phyloP scores from a whole-genome alignment of 2,329 filamentous ascomycete species.

The Chalaropsis thielavioides region DNA sequence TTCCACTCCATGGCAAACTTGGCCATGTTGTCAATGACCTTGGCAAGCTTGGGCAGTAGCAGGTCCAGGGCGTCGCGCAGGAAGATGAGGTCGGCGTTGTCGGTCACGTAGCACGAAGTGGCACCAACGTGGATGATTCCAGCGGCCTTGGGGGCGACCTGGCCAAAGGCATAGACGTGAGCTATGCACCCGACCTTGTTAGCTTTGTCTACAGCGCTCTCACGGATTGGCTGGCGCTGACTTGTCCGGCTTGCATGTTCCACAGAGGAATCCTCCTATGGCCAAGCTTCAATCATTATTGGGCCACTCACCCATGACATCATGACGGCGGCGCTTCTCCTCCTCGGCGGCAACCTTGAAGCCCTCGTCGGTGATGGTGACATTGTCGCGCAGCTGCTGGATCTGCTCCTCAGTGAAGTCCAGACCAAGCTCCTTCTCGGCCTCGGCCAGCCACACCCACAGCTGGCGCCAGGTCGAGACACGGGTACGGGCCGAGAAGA shows the following conservation, averaged over 20 bases:
- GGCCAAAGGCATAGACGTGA: slow-evolving; percentile 61
- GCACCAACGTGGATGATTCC: slow-evolving; percentile 71
- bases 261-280: not conserved
- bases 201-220: slow-evolving; percentile 36
- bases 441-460: slow-evolving; percentile 73
- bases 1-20: slow-evolving; percentile 61
- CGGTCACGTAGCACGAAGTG: slow-evolving; percentile 48
- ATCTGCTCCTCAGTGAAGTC: slow-evolving; percentile 60
- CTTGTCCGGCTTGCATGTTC: slow-evolving; percentile 16
- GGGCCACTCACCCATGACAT: slow-evolving; percentile 18
- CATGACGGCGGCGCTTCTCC: slow-evolving; percentile 55
- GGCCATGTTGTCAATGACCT: slow-evolving; percentile 59
- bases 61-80: slow-evolving; percentile 50
- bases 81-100: slow-evolving; percentile 67
- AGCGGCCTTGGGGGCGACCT: slow-evolving; percentile 58
- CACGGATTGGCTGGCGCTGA: slow-evolving; percentile 20
- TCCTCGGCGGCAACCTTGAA: slow-evolving; percentile 62
- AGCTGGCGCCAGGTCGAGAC: slow-evolving; percentile 70
- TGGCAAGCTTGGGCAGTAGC: slow-evolving; percentile 63
- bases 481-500: slow-evolving; percentile 65
- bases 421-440: slow-evolving; percentile 67
- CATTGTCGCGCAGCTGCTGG: slow-evolving; percentile 57
- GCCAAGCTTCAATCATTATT: not conserved
- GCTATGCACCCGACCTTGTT: slow-evolving; percentile 25
- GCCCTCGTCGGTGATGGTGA: slow-evolving; percentile 62